phyloP scores from a whole-genome alignment of 108 stramenopile species.

The Aurantiochytrium sp. region DNA sequence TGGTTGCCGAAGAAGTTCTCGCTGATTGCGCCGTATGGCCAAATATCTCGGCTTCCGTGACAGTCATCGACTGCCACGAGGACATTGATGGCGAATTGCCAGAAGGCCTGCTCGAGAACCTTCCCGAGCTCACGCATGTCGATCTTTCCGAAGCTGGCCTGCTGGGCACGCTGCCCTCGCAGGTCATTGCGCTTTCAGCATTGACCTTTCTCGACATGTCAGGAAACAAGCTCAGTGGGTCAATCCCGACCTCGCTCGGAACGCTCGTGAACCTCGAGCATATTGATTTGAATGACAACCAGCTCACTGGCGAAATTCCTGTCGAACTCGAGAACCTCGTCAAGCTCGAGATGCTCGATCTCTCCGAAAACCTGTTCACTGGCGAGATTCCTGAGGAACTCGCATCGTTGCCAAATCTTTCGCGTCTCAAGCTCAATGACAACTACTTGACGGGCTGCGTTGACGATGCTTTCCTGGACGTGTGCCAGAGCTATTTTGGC shows the following conservation, averaged over 20 bases:
- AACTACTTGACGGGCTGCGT: not conserved
- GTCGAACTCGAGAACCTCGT: not conserved
- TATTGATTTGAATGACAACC: not conserved
- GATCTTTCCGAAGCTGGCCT: not conserved
- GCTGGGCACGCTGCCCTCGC: not conserved
- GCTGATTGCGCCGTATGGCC: not conserved
- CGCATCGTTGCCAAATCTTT: not conserved
- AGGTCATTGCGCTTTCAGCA: not conserved
- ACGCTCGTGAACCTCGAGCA: not conserved
- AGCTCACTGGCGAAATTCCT: not conserved
- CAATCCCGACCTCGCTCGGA: not conserved
- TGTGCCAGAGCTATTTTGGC: not conserved
- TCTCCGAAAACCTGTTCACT: not conserved
- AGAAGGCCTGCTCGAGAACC: not conserved
- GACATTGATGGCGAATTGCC: not conserved
- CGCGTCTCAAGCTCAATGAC: not conserved
- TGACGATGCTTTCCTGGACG: not conserved
- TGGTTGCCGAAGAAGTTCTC: not conserved
- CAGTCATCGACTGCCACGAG: not conserved
- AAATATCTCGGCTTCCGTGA: not conserved
- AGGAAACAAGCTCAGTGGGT: not conserved
- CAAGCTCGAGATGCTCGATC: not conserved
- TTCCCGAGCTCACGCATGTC: not conserved
- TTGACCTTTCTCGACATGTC: not conserved
- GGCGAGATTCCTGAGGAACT: not conserved